These are phyloP conservation scores for Claviceps sp. DNA, from an alignment of 2,329 filamentous ascomycete genomes.

Conservation along the genomic window DNA sequence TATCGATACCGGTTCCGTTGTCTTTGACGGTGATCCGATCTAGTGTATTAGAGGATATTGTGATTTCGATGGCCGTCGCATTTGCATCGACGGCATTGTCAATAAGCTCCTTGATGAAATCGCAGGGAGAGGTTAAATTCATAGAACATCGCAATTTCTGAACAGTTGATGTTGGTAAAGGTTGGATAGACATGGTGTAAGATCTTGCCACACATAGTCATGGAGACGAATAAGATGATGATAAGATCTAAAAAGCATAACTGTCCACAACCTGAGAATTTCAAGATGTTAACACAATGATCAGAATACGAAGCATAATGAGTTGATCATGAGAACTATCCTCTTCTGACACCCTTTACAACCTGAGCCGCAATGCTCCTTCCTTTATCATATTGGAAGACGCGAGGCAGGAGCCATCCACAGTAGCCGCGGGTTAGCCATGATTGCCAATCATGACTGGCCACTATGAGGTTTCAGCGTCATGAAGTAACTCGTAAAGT, in stretches of 20 bases:
- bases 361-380: neutral
- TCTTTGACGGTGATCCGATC: constrained; percentile 58
- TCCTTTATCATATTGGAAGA: neutral
- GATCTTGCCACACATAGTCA: neutral
- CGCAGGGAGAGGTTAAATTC: constrained; percentile 43
- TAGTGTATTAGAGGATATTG: constrained; percentile 51
- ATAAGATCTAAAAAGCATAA: neutral
- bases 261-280: too few species aligned
- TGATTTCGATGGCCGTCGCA: constrained; percentile 51
- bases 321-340: too few species aligned
- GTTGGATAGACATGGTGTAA: constrained; percentile 32
- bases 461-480: too few species aligned
- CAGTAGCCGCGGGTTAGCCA: neutral
- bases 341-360: neutral
- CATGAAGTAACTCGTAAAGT: too few species aligned
- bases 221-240: neutral
- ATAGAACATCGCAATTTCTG: constrained; percentile 48
- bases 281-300: too few species aligned
- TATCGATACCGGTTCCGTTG: constrained; percentile 58
- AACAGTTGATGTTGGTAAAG: constrained; percentile 34
- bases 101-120: constrained; percentile 61
- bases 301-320: too few species aligned
- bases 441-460: too few species aligned
- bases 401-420: constrained; percentile 1
- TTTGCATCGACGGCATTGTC: constrained; percentile 65